Evolutionary conservation across 257 asterid species (phyloP).

Genomic region (Misopates orontium): DNA sequence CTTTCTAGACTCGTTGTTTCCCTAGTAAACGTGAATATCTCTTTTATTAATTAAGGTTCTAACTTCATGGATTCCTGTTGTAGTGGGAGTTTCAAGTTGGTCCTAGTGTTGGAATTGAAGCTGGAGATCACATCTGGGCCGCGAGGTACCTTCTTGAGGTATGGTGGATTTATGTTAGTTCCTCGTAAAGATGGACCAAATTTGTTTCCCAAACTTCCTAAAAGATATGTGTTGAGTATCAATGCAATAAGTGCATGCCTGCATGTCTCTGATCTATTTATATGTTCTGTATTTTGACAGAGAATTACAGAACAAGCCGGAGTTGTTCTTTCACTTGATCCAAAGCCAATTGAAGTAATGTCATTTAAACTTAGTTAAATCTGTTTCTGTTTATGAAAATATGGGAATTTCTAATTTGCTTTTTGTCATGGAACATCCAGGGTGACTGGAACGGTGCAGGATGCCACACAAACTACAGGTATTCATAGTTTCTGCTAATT

Average conservation of each 20-base stretch:
- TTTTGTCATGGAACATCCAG: constrained; percentile 33
- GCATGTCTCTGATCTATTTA: background rate
- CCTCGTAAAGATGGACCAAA: background rate
- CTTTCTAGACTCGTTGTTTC: constrained; percentile 19
- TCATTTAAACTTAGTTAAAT: background rate
- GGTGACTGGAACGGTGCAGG: constrained; percentile 99
- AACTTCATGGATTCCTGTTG: constrained; percentile 26
- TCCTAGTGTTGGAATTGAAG: constrained; percentile 95
- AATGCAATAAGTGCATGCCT: too few species aligned
- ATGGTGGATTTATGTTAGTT: constrained; percentile 16
- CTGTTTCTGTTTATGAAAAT: background rate
- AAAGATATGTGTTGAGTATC: too few species aligned
- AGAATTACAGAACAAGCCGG: constrained; percentile 99
- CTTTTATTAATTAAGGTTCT: background rate
- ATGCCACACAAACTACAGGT: constrained; percentile 93
- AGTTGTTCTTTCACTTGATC: constrained; percentile 88
- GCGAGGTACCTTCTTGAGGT: constrained; percentile 98
- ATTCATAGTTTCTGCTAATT: constrained; percentile 17
- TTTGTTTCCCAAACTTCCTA: background rate
- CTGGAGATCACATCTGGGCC: constrained; percentile 95
- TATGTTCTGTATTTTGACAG: constrained; percentile 41
- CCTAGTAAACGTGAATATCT: background rate
- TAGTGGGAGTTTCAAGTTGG: constrained; percentile 99
- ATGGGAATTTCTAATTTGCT: constrained; percentile 15
- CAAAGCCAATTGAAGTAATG: constrained; percentile 86